A percentile compares a stretch with the other conserved stretches of the same genome.
phyloP scores from a whole-genome alignment of 2,329 filamentous ascomycete genomes.

The Colletotrichum godetiae region DNA sequence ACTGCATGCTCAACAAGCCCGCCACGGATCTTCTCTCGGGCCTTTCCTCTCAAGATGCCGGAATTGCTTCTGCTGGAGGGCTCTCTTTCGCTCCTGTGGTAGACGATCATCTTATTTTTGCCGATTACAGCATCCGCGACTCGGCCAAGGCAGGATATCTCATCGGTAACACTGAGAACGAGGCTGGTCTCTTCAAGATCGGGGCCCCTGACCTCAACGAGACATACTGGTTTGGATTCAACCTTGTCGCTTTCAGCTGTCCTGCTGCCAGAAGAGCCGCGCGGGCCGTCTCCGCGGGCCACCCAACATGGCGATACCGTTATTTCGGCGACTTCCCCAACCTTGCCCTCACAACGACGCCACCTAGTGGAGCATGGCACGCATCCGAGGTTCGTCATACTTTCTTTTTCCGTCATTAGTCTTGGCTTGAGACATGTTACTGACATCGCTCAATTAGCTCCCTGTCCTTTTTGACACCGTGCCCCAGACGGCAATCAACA shows the following conservation, averaged over 20 bases:
- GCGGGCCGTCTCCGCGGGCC: slow-evolving; percentile 37
- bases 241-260: slow-evolving; percentile 47
- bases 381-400: slow-evolving; percentile 39
- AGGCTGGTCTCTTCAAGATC: slow-evolving; percentile 44
- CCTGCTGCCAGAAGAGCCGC: slow-evolving; percentile 42
- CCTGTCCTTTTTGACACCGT: slow-evolving; percentile 46
- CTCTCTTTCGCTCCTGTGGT: slow-evolving; percentile 22
- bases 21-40: slow-evolving; percentile 18
- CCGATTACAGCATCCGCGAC: slow-evolving; percentile 21
- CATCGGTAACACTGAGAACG: slow-evolving; percentile 47
- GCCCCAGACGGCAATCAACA: slow-evolving; percentile 30
- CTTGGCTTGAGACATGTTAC: neutral
- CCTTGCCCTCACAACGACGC: slow-evolving; percentile 40
- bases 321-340: slow-evolving; percentile 51
- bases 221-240: slow-evolving; percentile 42
- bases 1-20: slow-evolving; percentile 28
- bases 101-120: slow-evolving; percentile 21
- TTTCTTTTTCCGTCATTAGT: slow-evolving; percentile 5
- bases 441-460: slow-evolving; percentile 37
- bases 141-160: slow-evolving; percentile 32
- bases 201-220: slow-evolving; percentile 37
- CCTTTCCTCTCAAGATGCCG: neutral
- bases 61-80: neutral
- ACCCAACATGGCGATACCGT: slow-evolving; percentile 51
- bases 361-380: slow-evolving; percentile 49